Evolutionary conservation across 2,329 filamentous ascomycete genomes (phyloP), one percentile per base, ranked within the genome.

Genomic region (Trichoderma guizhouense): DNA sequence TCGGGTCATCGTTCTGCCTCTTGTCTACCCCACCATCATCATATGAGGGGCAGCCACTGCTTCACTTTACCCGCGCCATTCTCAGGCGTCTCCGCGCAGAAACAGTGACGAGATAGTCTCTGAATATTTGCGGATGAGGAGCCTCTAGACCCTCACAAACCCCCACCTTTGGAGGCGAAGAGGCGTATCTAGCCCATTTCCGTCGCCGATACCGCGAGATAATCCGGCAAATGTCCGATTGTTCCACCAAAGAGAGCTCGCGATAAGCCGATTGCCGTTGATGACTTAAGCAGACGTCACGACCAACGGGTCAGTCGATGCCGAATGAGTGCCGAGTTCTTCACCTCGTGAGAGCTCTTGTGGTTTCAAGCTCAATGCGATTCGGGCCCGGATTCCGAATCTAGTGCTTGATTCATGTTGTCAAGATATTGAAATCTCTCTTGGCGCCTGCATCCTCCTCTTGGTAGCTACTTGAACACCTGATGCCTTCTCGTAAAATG

Each of bases 221-320:
- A 14, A 60, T 68, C 62, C 69, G 63, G 32, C 14, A 28, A 26
- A 11, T 47, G 26, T 11, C 69, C 60, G 55, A 72, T 72, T 72
- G 63, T 72, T 72, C 70, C 70, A 72, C 70, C 70, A 72, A 72
- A 69, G 65, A 72, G 70, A 69, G 51, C 24, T 51, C 58, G 39
- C 68, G 68, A 63, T 47, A 66, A 30, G 26, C 65, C 34, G 65
- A n/a, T 34, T 30, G 12, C 5, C 1, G 39, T 30, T 26, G 55
- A 36, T 69, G 58, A 69, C 36, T 32, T 61, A 69, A 61, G 53
- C 55, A 34, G 12, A 26, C 15, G 5, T 11, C 51, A 14, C 21
- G 9, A 14, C 51, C 30, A 30, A 28, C 28, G 53, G 34, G 55
- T 30, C 26, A 39, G n/a, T 26, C 55, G 34, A 51, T 32, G 51